Base-by-base conservation (phyloP, 768 basidiomycete genomes). In the Nidularia pulvinata region DNA sequence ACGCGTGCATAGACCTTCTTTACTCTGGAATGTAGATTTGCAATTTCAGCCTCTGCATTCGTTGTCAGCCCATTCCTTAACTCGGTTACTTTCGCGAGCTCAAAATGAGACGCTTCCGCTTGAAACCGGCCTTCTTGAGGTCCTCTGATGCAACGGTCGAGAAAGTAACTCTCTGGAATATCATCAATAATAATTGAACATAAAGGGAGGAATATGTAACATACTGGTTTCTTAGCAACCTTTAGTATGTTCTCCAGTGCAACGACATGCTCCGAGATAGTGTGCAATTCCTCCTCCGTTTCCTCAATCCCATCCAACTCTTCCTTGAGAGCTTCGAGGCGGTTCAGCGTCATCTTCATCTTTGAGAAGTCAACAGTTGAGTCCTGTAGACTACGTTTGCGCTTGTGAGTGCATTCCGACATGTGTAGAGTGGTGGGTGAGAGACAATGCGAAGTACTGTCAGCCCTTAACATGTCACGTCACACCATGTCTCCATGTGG, bases 301-400 rank as follows among this genome's bases (percentile, higher is more conserved):
- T 19, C 64, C 60, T 64, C 54, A 56, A 65, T 60, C 49, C 64
- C 65, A 57, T 65, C 55, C 52, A 67, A 53, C 51, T 68, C 62
- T 55, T 19, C 19, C 19, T 19, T 19, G 19, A 19, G 19, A 19
- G 63, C 60, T 33, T 62, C 56, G 45, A 67, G 65, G 55, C 52
- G 54, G 33, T 57, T 57, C 51, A 60, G 44, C 35, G 58, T 62
- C 60, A 19, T 53, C 52, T 55, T 58, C 61, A 66, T 64, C 58
- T 61, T 61, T 39, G 62, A 61, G 45, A 66, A 54, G 49, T 67
- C 59, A 45, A 65, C 57, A 51, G 60, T 34, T 55, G 64, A 59
- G 58, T 68, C 65, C 49, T 65, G 64, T 34, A 67, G 60, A 49
- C 65, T 66, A 55, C 60, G 66, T 55, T 68, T 65, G 59, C 61